Evolutionary conservation across 1,284 basidiomycete genomes (phyloP), one percentile per base, ranked within the genome.

Genomic region (Ustilago sp.): DNA sequence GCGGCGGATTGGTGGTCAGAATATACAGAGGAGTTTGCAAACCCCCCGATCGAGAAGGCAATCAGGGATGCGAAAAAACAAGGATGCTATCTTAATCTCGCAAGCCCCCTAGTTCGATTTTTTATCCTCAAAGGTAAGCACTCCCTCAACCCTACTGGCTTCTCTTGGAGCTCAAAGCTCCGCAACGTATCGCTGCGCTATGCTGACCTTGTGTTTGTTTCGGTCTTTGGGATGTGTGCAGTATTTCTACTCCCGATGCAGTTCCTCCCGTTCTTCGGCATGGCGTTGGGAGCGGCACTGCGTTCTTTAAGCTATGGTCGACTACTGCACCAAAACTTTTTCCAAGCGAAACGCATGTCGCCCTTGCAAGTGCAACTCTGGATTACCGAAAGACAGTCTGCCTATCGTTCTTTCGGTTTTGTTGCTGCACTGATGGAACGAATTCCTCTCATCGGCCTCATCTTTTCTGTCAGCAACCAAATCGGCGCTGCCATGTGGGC

Each of bases 401-500:
- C 73, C 8, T 85, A 85, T 55, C 76, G 80, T 1, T 38, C 73
- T 11, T 86, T 84, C 53, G 85, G 85, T 9, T 80, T 85, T 32
- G 57, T 61, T 1, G 84, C 83, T 3, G 74, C 79, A 4, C 61
- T 84, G 9, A 68, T 84, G 51, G 85, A 86, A 68, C 69, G 76
- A 35, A 65, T 86, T 19, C 85, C 85, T 0, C 50, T 86, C 9
- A 23, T 79, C 12, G 85, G 85, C 31, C 59, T 86, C 11, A 54
- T 80, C 11, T 83, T 86, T 47, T 78, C 70, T 41, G 75, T 86
- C 53, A 81, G 79, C 28, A 86, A 86, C 65, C 80, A 79, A 3
- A 84, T 86, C 63, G 85, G 85, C 8, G 85, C 85, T 1, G 85
- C 84, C 13, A 83, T 83, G 82, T 85, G 83, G 77, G 82, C 83